Conservation (phyloP, 23 red algal species). For the Agarophyton chilense region DNA sequence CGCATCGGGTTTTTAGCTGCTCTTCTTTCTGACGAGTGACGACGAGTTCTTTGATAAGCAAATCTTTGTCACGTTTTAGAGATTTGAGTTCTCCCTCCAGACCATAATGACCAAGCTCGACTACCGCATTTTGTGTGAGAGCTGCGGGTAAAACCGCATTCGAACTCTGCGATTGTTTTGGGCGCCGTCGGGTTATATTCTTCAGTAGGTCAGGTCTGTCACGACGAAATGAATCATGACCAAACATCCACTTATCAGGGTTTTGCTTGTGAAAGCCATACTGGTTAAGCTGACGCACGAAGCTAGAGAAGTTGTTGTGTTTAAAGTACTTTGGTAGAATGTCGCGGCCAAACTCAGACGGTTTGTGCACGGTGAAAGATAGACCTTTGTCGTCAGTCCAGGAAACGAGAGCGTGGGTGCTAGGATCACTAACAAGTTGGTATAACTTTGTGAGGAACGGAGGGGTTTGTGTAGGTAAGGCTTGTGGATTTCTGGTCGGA, state of each 20-base stretch:
- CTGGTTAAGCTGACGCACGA: constrained; percentile 97
- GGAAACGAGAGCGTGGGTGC: constrained; percentile 69
- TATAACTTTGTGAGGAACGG: constrained; percentile 93
- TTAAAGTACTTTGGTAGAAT: constrained; percentile 95
- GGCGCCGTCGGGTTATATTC: constrained; percentile 79
- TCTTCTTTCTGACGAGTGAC: constrained; percentile 84
- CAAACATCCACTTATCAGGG: constrained; percentile 93
- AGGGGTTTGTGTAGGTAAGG: constrained; percentile 41
- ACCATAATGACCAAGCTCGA: constrained; percentile 96
- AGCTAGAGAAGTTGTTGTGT: constrained; percentile 95
- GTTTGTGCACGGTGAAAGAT: constrained; percentile 92
- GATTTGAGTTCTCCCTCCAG: constrained; percentile 76
- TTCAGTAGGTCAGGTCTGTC: constrained; percentile 75
- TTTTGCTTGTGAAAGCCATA: constrained; percentile 98
- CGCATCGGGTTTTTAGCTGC: constrained; percentile 76
- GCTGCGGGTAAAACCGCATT: constrained; percentile 3
- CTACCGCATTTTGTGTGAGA: constrained; percentile 56
- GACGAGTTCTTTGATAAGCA: constrained; percentile 88
- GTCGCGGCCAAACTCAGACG: constrained; percentile 89
- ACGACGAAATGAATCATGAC: constrained; percentile 86
- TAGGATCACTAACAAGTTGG: constrained; percentile 92
- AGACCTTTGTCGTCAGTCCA: constrained; percentile 72
- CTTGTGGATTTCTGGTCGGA: neutral
- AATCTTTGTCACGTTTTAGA: constrained; percentile 88
- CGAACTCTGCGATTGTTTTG: constrained; percentile 26